Conservation (phyloP, 495 filamentous ascomycete species). For the Talaromyces adpressus region DNA sequence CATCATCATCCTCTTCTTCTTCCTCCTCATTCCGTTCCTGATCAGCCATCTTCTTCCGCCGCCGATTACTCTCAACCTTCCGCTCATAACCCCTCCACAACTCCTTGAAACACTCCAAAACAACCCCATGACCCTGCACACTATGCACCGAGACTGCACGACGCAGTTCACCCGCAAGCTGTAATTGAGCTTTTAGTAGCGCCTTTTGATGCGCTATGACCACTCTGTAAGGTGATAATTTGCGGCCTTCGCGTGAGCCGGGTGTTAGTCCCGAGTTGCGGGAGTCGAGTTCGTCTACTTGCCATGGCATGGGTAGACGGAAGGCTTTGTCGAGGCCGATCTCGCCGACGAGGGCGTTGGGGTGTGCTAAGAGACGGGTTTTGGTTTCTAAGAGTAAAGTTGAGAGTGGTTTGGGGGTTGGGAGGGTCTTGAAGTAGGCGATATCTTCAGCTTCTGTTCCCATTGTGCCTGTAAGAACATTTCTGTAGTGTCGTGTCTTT, state of each 20-base stretch:
- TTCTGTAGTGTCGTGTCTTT: conserved; percentile 61
- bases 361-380: conserved; percentile 52
- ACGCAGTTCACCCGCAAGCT: conserved; percentile 72
- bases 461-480: conserved; percentile 52
- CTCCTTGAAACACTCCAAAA: conserved; percentile 67
- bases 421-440: conserved; percentile 59
- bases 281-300: conserved; percentile 39
- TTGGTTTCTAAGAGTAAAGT: conserved; percentile 59
- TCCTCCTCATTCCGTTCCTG: conserved; percentile 24
- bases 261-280: conserved; percentile 58
- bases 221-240: conserved; percentile 67
- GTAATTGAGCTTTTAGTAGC: conserved; percentile 74
- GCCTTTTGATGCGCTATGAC: conserved; percentile 69
- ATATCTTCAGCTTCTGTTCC: conserved; percentile 41
- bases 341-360: conserved; percentile 75
- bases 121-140: conserved; percentile 78
- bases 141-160: conserved; percentile 84
- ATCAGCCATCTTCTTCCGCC: conserved; percentile 37
- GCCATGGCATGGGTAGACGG: conserved; percentile 65
- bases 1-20: conserved; percentile 21
- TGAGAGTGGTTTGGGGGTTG: conserved; percentile 63
- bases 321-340: conserved; percentile 84
- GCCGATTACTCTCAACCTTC: conserved; percentile 54
- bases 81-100: conserved; percentile 82
- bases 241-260: conserved; percentile 73